Percentiles rank a stretch among this genome's conserved stretches.
phyloP scores from a whole-genome alignment of 2,329 filamentous ascomycete species.

The Penicillium sp. region DNA sequence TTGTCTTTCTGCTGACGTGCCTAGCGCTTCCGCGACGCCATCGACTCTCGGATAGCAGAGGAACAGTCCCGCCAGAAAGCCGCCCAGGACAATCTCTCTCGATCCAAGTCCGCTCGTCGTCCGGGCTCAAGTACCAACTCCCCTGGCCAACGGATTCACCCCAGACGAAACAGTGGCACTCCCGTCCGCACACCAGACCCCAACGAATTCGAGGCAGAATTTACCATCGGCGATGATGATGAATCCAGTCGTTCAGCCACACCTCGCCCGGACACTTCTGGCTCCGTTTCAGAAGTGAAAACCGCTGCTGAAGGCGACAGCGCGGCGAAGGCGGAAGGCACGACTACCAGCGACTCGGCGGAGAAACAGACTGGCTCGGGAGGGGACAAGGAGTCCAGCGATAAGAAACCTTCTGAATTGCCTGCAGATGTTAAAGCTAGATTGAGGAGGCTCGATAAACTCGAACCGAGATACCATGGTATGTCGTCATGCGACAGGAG shows the following conservation, averaged over 20 bases:
- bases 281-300: conserved; percentile 20
- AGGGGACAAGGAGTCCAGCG: conserved; percentile 20
- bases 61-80: conserved; percentile 76
- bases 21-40: conserved; percentile 75
- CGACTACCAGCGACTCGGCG: conserved; percentile 15
- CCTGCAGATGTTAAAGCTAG: conserved; percentile 70
- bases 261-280: conserved; percentile 49
- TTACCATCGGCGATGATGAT: conserved; percentile 80
- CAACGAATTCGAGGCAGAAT: conserved; percentile 79
- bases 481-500: conserved; percentile 18
- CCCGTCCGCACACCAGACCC: conserved; percentile 68
- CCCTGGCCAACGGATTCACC: conserved; percentile 30
- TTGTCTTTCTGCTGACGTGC: neutral
- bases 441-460: conserved; percentile 79
- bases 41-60: conserved; percentile 83
- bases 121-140: conserved; percentile 27
- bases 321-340: conserved; percentile 21
- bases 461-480: conserved; percentile 85
- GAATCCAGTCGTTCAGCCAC: conserved; percentile 59
- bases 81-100: conserved; percentile 41
- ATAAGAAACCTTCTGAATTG: conserved; percentile 50
- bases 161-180: conserved; percentile 34
- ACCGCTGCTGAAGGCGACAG: conserved; percentile 18
- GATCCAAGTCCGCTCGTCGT: conserved; percentile 44
- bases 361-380: conserved; percentile 14